These are phyloP conservation scores for Sporothrix phasma DNA, from an alignment of 2,329 filamentous ascomycete genomes.

Conservation along the genomic window DNA sequence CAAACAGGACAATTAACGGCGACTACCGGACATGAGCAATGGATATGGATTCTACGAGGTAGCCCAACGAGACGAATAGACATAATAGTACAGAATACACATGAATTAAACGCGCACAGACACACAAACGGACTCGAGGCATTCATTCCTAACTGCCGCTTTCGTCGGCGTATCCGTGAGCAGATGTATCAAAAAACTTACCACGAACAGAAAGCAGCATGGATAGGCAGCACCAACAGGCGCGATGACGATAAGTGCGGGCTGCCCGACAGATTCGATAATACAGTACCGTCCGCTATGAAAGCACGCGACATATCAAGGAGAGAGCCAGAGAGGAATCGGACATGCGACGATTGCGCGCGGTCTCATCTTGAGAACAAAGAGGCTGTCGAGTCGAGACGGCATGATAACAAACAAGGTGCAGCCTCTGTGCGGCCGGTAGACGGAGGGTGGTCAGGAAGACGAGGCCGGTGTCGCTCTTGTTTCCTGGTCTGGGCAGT, in stretches of 20 bases:
- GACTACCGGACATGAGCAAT: slow-evolving; percentile 52
- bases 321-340: neutral
- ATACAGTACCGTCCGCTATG: too few relatives aligned
- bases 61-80: too few relatives aligned
- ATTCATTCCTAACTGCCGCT: too few relatives aligned
- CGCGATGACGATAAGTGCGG: neutral
- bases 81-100: too few relatives aligned
- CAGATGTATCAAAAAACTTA: neutral
- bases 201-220: neutral
- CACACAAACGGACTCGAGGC: too few relatives aligned
- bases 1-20: slow-evolving; percentile 53
- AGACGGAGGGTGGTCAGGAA: neutral
- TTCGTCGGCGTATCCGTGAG: neutral
- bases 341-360: neutral
- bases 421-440: neutral
- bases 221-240: neutral
- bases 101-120: neutral
- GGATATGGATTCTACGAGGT: neutral
- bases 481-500: neutral
- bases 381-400: neutral
- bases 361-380: neutral
- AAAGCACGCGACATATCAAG: neutral
- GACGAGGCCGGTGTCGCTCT: neutral
- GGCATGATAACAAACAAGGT: neutral
- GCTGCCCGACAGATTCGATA: neutral